Evolutionary conservation across 345 rosid species (phyloP).

Genomic region (Lagerstroemia speciosa): DNA sequence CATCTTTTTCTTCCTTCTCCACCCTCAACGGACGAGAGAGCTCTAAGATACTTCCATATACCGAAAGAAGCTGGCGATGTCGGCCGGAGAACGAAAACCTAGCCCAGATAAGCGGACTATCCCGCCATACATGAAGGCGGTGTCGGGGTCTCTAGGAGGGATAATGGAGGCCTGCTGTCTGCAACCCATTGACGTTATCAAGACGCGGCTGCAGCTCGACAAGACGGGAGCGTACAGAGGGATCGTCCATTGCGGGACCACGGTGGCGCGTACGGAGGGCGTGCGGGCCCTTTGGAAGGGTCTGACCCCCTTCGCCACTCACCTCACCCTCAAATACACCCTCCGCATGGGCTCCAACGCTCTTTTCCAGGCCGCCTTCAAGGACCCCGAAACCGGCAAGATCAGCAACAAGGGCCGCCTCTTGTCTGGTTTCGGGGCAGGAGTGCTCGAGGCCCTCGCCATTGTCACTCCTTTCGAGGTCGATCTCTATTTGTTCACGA

Average conservation of each 20-base stretch:
- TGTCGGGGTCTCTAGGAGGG: slow-evolving; percentile 86
- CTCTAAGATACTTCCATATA: background rate
- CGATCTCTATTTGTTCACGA: background rate
- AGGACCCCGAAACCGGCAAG: slow-evolving; percentile 70
- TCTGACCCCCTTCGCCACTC: slow-evolving; percentile 89
- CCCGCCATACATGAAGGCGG: slow-evolving; percentile 87
- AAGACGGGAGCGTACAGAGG: slow-evolving; percentile 58
- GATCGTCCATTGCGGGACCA: slow-evolving; percentile 69
- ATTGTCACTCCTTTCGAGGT: slow-evolving; percentile 97
- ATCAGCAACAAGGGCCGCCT: slow-evolving; percentile 50
- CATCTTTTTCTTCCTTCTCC: background rate
- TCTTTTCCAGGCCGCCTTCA: slow-evolving; percentile 56
- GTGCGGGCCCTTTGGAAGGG: slow-evolving; percentile 92
- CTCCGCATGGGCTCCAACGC: slow-evolving; percentile 96
- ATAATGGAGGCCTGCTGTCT: slow-evolving; percentile 80
- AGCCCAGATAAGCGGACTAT: slow-evolving; percentile 20
- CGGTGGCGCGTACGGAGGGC: slow-evolving; percentile 61
- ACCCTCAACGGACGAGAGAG: background rate
- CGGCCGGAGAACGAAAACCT: background rate
- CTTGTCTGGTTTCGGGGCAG: slow-evolving; percentile 85
- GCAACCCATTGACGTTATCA: slow-evolving; percentile 92
- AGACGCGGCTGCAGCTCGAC: slow-evolving; percentile 89
- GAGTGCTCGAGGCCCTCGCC: slow-evolving; percentile 88
- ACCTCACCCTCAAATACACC: slow-evolving; percentile 78
- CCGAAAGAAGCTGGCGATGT: background rate